Evolutionary conservation across 2,329 filamentous ascomycete genomes (phyloP).

Genomic region (Cladosporium halotolerans): DNA sequence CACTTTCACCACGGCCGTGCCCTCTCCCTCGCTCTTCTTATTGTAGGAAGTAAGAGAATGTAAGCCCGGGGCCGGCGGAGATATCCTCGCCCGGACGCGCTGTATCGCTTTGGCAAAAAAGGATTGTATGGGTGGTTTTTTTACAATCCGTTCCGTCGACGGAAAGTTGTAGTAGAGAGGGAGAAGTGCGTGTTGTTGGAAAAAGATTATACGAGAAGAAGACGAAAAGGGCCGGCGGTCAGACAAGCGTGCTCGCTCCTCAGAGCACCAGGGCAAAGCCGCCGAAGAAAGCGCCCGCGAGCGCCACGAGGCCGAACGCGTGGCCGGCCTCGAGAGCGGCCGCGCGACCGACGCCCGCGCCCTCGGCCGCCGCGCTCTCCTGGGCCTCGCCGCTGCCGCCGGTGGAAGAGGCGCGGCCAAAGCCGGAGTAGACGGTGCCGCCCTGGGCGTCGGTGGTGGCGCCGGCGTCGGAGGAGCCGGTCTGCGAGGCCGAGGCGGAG

Average conservation of each 20-base stretch:
- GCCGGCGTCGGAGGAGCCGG: slow-evolving; percentile 29
- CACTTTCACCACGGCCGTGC: no score
- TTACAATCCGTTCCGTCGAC: no score
- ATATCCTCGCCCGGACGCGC: no score
- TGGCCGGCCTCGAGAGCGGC: slow-evolving; percentile 47
- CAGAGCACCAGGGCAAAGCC: slow-evolving; percentile 46
- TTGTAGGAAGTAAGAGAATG: no score
- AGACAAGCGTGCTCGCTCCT: not conserved
- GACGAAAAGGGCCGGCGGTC: not conserved
- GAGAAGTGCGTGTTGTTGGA: no score
- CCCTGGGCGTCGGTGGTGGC: slow-evolving; percentile 29
- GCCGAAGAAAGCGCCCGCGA: slow-evolving; percentile 51
- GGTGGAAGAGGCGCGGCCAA: slow-evolving; percentile 29
- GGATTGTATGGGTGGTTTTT: no score
- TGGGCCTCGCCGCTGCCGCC: not conserved
- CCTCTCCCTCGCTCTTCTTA: no score
- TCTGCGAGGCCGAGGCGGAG: slow-evolving; percentile 28
- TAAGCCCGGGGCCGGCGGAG: no score
- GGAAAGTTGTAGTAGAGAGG: no score
- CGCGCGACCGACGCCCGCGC: slow-evolving; percentile 24
- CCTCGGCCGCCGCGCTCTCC: slow-evolving; percentile 11
- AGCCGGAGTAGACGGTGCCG: slow-evolving; percentile 39
- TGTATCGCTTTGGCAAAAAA: no score
- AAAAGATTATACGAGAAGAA: slow-evolving; percentile 4
- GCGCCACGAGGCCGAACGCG: slow-evolving; percentile 49